phyloP scores from a whole-genome alignment of 805 yeast genomes.

The Ogataea ramenticola region DNA sequence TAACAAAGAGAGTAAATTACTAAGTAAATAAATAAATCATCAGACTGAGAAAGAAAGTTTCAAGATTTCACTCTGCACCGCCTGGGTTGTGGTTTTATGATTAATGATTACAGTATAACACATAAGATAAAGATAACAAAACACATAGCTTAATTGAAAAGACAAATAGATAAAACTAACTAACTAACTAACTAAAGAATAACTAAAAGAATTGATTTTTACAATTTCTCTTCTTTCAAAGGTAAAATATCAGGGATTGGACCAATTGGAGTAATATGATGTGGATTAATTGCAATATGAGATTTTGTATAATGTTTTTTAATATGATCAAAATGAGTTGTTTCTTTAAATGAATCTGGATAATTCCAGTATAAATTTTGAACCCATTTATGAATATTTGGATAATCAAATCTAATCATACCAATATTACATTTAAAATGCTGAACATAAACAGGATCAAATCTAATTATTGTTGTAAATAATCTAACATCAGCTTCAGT shows the following conservation, averaged over 20 bases:
- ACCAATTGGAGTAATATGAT: slow-evolving; percentile 80
- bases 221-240: not conserved
- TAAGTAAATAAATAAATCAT: too few relatives aligned
- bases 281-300: slow-evolving; percentile 74
- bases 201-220: not conserved
- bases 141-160: too few relatives aligned
- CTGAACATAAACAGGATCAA: slow-evolving; percentile 90
- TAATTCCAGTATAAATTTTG: slow-evolving; percentile 75
- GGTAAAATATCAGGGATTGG: slow-evolving; percentile 74
- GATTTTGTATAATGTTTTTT: slow-evolving; percentile 87
- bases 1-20: too few relatives aligned
- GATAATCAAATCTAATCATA: slow-evolving; percentile 74
- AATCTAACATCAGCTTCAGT: slow-evolving; percentile 91
- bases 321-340: slow-evolving; percentile 86
- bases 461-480: slow-evolving; percentile 80
- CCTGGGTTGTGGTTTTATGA: too few relatives aligned
- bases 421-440: slow-evolving; percentile 91
- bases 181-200: not conserved
- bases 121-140: too few relatives aligned
- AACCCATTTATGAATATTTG: slow-evolving; percentile 73
- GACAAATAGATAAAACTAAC: too few relatives aligned
- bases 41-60: too few relatives aligned
- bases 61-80: too few relatives aligned
- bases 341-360: slow-evolving; percentile 57
- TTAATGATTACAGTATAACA: too few relatives aligned